Conservation (phyloP, 371 early-diverging fungal species). For the Actinomortierella ambigua region DNA sequence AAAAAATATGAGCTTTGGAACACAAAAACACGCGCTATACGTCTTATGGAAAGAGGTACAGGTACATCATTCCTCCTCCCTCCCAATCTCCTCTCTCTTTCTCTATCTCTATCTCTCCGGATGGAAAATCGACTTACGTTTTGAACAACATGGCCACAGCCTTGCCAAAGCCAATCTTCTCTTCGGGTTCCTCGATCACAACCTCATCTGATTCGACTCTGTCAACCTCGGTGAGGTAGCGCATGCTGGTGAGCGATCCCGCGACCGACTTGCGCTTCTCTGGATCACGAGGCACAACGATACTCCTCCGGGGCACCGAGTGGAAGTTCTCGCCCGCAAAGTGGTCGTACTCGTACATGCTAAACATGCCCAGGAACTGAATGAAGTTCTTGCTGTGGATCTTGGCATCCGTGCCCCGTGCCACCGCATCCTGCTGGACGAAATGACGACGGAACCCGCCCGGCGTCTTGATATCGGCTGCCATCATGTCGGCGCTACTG, state of each 20-base stretch:
- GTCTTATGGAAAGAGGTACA: not conserved
- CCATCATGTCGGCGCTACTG: constrained; percentile 6
- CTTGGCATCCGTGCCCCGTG: constrained; percentile 40
- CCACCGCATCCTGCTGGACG: constrained; percentile 55
- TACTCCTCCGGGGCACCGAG: constrained; percentile 21
- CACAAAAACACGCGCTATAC: too few relatives aligned
- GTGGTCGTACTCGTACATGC: constrained; percentile 62
- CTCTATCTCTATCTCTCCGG: constrained; percentile 7
- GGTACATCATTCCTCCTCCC: constrained; percentile 7
- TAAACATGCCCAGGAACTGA: constrained; percentile 65
- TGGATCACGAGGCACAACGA: constrained; percentile 20
- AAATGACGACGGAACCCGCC: constrained; percentile 77
- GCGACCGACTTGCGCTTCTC: constrained; percentile 20
- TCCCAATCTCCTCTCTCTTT: too few relatives aligned
- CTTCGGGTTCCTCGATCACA: constrained; percentile 31
- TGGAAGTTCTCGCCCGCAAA: constrained; percentile 77
- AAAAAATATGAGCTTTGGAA: not conserved
- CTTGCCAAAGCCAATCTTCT: constrained; percentile 41
- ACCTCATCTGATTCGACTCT: constrained; percentile 54
- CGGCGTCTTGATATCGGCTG: constrained; percentile 56
- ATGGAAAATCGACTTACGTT: constrained; percentile 33
- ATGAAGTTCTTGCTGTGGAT: constrained; percentile 62
- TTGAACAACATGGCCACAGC: constrained; percentile 45
- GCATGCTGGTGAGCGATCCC: constrained; percentile 3
- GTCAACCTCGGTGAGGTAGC: constrained; percentile 59